Evolutionary conservation across 1,139 yeast genomes (phyloP).

Genomic region (Yamadazyma friedrichii): DNA sequence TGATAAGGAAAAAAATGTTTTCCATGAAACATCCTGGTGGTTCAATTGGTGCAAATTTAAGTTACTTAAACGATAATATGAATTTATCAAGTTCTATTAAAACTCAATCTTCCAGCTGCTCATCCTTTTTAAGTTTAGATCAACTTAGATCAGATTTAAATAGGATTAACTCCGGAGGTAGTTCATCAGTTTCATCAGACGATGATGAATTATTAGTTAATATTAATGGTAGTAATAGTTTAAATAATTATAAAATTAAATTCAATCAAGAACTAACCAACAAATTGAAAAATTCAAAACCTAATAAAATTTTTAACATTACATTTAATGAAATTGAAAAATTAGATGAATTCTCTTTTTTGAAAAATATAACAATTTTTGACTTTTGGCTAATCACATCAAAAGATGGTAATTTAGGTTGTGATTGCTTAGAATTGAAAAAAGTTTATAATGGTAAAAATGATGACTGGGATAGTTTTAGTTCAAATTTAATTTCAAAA

Average conservation of each 20-base stretch:
- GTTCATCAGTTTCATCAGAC: conserved; percentile 5
- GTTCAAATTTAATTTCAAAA: conserved; percentile 7
- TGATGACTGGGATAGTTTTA: conserved; percentile 14
- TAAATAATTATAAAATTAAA: too few relatives aligned
- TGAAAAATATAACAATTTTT: conserved; percentile 30
- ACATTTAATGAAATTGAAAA: conserved; percentile 1
- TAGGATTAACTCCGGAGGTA: conserved; percentile 7
- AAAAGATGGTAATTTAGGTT: conserved; percentile 17
- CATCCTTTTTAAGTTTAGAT: conserved; percentile 31
- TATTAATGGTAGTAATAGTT: background rate
- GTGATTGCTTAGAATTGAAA: conserved; percentile 21
- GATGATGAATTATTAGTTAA: conserved; percentile 1
- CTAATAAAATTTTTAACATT: background rate
- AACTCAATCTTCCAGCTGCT: conserved; percentile 13
- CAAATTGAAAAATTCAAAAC: background rate
- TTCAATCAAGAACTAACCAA: background rate
- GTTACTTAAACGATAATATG: conserved; percentile 33
- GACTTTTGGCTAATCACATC: conserved; percentile 22
- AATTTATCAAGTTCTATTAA: conserved; percentile 5
- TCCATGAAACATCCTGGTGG: conserved; percentile 87
- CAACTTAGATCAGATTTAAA: conserved; percentile 22
- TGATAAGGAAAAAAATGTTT: conserved; percentile 54
- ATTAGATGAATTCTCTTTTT: conserved; percentile 23
- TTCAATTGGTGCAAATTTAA: conserved; percentile 66
- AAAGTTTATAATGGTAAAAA: conserved; percentile 17